Conservation (phyloP, 2,329 filamentous ascomycete species). For the Dactylellina drechsleri region DNA sequence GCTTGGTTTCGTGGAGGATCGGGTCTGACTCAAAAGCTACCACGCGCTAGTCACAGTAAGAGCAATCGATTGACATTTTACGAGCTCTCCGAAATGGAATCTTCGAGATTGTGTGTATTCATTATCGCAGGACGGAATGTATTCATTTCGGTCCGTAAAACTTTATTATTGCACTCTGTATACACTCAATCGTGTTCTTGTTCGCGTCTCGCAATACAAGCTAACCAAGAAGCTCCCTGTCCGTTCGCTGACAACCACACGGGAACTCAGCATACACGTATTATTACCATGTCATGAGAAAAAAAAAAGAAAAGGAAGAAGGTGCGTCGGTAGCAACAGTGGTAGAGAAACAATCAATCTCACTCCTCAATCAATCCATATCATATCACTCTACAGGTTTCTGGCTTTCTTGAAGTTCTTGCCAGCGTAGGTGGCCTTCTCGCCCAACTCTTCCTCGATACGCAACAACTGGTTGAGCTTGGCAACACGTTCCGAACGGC, state of each 20-base stretch:
- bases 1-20: constrained; percentile 27
- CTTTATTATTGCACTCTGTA: constrained; percentile 11
- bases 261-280: not conserved
- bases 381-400: constrained; percentile 63
- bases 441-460: constrained; percentile 98
- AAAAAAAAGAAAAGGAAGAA: not conserved
- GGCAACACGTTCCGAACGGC: constrained; percentile 95
- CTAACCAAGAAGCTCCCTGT: not conserved
- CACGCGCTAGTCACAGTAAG: too few species aligned
- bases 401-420: constrained; percentile 90
- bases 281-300: not conserved
- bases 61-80: not conserved
- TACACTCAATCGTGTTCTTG: not conserved
- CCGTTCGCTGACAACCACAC: constrained; percentile 1
- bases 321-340: constrained; percentile 7
- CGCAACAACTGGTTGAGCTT: constrained; percentile 99
- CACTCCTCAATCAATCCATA: not conserved
- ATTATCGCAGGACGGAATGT: constrained; percentile 2
- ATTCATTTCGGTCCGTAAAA: constrained; percentile 6
- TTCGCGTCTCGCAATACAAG: too few species aligned
- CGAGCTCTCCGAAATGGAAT: not conserved
- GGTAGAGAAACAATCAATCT: constrained; percentile 13
- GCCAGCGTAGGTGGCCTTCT: constrained; percentile 90
- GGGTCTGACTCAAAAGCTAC: constrained; percentile 26
- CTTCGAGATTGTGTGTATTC: constrained; percentile 1